Base-by-base conservation (phyloP, 352 stramenopile species). In the Phytopythium kandeliae region DNA sequence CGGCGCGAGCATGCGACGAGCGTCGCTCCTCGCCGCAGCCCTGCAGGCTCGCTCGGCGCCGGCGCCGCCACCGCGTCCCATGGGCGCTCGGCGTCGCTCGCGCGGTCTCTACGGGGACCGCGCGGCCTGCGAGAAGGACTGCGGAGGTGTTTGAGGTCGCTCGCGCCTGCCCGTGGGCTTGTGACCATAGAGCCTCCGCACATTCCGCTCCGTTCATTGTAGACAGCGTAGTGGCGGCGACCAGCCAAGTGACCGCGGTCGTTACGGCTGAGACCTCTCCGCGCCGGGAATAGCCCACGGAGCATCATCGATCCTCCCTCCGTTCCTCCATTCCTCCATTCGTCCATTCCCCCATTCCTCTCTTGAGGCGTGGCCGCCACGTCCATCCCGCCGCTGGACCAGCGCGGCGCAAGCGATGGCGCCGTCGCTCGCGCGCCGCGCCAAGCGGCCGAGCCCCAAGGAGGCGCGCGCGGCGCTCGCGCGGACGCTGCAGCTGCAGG, bases 131-230 rank as follows among this genome's bases (percentile, higher is more conserved):
- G 38, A 82, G 54, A 73, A 16, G 28, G 21, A 84, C 30, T 28
- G 22, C 56, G 65, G 62, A 73, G 71, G 58, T 67, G 78, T 89
- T 89, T 87, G 78, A 87, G 75, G 78, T 89, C 81, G 78, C 75
- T 69, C 65, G 73, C 51, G 62, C 69, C 44, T 60, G 54, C 50
- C 41, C 58, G 47, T 89, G 78, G 70, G 78, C 78, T 76, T 69
- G 75, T 72, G 71, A 87, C 60, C 70, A 89, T 89, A 89, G 62
- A 89, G 53, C 60, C 66, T 77, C 78, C 63, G 51, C 31, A 89
- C 71, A 84, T n/a, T n/a, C n/a, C n/a, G n/a, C n/a, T n/a, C n/a
- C n/a, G n/a, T n/a, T n/a, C n/a, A n/a, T n/a, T n/a, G n/a, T n/a
- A n/a, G n/a, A n/a, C n/a, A n/a, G n/a, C n/a, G n/a, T n/a, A n/a